Evolutionary conservation across 1,139 yeast genomes (phyloP).

Genomic region (Kluyveromyces marxianus): DNA sequence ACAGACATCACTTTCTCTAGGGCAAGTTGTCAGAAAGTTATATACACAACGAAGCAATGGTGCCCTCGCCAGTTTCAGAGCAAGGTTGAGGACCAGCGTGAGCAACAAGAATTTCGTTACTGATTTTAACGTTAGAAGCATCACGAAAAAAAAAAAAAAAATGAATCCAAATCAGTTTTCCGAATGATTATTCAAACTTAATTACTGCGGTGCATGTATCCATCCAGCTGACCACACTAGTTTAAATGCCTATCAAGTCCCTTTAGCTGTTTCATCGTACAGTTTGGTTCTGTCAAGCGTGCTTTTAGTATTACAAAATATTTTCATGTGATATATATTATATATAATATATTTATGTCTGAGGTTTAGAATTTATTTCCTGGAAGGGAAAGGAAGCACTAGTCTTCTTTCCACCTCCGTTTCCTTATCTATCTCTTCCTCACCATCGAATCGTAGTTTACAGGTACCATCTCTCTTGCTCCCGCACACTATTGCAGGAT

Average conservation of each 20-base stretch:
- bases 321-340: not conserved
- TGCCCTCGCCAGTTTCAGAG: constrained; percentile 8
- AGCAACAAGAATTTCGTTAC: not conserved
- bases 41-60: constrained; percentile 8
- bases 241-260: no score
- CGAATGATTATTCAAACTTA: no score
- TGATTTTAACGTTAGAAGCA: not conserved
- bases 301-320: no score
- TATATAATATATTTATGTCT: not conserved
- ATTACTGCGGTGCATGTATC: no score
- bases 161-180: no score
- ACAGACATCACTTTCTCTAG: constrained; percentile 12
- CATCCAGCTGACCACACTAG: no score
- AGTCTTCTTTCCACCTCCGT: constrained; percentile 84
- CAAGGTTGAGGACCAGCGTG: constrained; percentile 11
- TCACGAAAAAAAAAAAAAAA: no score
- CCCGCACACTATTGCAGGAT: constrained; percentile 87
- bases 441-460: constrained; percentile 85
- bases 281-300: no score
- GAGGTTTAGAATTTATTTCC: not conserved
- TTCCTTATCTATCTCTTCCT: constrained; percentile 92
- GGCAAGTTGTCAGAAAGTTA: constrained; percentile 15
- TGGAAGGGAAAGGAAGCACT: constrained; percentile 64
- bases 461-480: constrained; percentile 69
- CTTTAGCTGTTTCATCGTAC: no score